Base-by-base conservation (phyloP, 1,284 basidiomycete species). In the Trichosporon asahii region DNA sequence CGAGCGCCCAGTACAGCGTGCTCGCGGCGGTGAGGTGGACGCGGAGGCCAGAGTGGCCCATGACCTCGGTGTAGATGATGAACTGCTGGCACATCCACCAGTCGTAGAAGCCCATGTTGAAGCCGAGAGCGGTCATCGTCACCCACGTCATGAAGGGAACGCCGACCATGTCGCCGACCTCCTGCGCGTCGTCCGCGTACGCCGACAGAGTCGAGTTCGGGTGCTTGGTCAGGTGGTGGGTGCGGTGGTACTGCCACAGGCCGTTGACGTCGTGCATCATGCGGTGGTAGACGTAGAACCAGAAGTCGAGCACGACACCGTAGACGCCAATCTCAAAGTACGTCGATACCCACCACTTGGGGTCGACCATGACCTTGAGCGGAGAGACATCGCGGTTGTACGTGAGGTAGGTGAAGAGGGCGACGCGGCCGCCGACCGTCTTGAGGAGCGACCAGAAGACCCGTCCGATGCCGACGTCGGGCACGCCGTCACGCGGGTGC, bases 231-330 rank as follows among this genome's bases (percentile, higher is more conserved):
- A 66, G 66, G 53, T 66, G 66, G 53, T 66, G 66, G 6, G 66
- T 66, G 35, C 66, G 66, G 66, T 66, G 66, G 66, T 25, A 66
- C 53, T 57, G n/a, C 66, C 66, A 66, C 33, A 66, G 66, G 33
- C 33, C 33, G 33, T 66, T 40, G 66, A 66, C 23, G 66, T 66
- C 66, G 66, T 66, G 66, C 66, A 66, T 66, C 53, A 23, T 15
- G 53, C 66, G 66, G 53, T 66, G 66, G 66, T 66, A 66, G 53
- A 66, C 14, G 53, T 66, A 66, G 66, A 66, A 66, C 53, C 55
- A 66, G 23, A 35, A 35, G 66, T 66, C 66, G 33, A 66, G 53
- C 14, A 60, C 53, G 35, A 66, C 37, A 21, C 53, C 66, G 66
- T 66, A 66, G 15, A 66, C 33, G 66, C 66, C 66, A 9, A 60